Evolutionary conservation across 208 protist species (phyloP).

Genomic region (Eutreptiella sp.): DNA sequence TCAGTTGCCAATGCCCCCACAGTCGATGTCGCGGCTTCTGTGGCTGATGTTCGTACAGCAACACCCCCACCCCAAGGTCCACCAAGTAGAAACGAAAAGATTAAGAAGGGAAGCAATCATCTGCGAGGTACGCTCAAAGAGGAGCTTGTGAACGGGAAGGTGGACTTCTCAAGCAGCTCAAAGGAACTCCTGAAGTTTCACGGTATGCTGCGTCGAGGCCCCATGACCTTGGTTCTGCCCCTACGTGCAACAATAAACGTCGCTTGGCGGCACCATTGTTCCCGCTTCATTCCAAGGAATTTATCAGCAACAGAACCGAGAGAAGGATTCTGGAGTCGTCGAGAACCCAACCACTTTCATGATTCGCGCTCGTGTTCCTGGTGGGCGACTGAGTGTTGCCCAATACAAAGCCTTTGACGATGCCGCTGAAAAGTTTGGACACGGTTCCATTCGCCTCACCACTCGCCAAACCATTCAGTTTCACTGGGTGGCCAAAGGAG

Average conservation of each 20-base stretch:
- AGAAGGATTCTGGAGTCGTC: conserved; percentile 1
- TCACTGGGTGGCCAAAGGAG: conserved; percentile 30
- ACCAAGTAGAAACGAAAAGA: conserved; percentile 11
- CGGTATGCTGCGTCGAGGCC: conserved; percentile 32
- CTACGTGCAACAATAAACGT: neutral
- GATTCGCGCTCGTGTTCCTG: conserved; percentile 38
- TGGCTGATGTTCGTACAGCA: no score
- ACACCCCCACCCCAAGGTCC: no score
- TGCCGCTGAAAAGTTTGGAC: conserved; percentile 24
- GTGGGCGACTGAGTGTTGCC: conserved; percentile 35
- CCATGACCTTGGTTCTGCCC: neutral
- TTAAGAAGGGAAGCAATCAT: conserved; percentile 7
- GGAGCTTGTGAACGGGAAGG: conserved; percentile 5
- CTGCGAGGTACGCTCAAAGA: conserved; percentile 19
- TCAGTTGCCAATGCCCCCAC: no score
- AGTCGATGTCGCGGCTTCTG: no score
- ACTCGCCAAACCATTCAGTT: conserved; percentile 48
- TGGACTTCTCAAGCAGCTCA: conserved; percentile 1
- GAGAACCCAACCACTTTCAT: conserved; percentile 43
- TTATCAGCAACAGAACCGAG: conserved; percentile 30
- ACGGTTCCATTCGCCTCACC: conserved; percentile 40
- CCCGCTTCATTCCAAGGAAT: neutral
- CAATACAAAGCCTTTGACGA: conserved; percentile 37
- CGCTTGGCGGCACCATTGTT: conserved; percentile 28
- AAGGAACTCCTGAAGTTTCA: conserved; percentile 26